Percentiles rank a stretch among this genome's conserved stretches.
Evolutionary conservation across 805 yeast species (phyloP).

Genomic region (Candida berthetii): DNA sequence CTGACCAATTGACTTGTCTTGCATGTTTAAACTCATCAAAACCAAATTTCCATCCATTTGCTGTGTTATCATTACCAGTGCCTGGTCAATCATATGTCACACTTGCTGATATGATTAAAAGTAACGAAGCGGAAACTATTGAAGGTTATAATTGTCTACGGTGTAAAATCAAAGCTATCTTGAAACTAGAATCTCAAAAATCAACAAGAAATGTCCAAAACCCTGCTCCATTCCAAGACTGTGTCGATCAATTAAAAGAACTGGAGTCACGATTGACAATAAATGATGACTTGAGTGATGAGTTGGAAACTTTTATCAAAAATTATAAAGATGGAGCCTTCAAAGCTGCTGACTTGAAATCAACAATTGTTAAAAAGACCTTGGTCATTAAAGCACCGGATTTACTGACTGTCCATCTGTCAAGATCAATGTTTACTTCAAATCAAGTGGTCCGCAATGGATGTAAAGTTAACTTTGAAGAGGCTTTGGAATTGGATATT

Average conservation of each 20-base stretch:
- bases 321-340: slow-evolving; percentile 34
- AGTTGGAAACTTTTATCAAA: slow-evolving; percentile 40
- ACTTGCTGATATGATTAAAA: slow-evolving; percentile 47
- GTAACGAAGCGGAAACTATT: slow-evolving; percentile 58
- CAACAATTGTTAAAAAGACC: slow-evolving; percentile 64
- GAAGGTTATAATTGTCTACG: slow-evolving; percentile 76
- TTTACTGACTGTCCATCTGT: slow-evolving; percentile 72
- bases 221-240: slow-evolving; percentile 22
- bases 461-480: slow-evolving; percentile 65
- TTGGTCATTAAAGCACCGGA: slow-evolving; percentile 62
- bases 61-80: slow-evolving; percentile 67
- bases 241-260: slow-evolving; percentile 28
- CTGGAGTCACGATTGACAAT: slow-evolving; percentile 36
- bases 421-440: slow-evolving; percentile 74
- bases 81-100: slow-evolving; percentile 47
- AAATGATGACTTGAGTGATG: slow-evolving; percentile 59
- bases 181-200: slow-evolving; percentile 25
- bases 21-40: slow-evolving; percentile 58
- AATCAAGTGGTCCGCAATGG: slow-evolving; percentile 65
- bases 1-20: slow-evolving; percentile 65
- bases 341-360: slow-evolving; percentile 39
- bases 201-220: slow-evolving; percentile 5
- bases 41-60: slow-evolving; percentile 52
- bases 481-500: slow-evolving; percentile 40
- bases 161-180: slow-evolving; percentile 50